Evolutionary conservation across 2,329 filamentous ascomycete species (phyloP).

Genomic region (Trichocomaceae sp.): DNA sequence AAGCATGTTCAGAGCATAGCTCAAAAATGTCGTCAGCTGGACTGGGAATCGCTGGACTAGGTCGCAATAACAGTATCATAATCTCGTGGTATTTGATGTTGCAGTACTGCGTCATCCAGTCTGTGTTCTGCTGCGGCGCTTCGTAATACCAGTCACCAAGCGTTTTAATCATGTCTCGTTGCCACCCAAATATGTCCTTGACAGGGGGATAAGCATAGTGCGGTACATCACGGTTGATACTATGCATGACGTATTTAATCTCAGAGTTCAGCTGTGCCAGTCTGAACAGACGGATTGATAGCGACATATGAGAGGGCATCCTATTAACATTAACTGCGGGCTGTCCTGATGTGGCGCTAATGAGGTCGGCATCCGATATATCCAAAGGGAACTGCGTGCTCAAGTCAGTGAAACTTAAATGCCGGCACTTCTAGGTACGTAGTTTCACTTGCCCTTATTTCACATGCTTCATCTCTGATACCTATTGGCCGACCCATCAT

Average conservation of each 20-base stretch:
- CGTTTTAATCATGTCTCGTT: slow-evolving; percentile 35
- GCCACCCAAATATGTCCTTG: slow-evolving; percentile 43
- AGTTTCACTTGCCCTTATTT: slow-evolving; percentile 39
- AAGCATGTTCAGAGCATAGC: slow-evolving; percentile 41
- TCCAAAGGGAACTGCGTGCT: not conserved
- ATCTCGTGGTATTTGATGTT: slow-evolving; percentile 45
- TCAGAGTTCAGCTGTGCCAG: slow-evolving; percentile 46
- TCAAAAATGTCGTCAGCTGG: slow-evolving; percentile 38
- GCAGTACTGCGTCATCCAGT: slow-evolving; percentile 27
- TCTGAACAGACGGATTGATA: slow-evolving; percentile 45
- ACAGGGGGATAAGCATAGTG: slow-evolving; percentile 46
- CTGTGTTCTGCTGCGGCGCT: not conserved
- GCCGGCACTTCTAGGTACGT: not conserved
- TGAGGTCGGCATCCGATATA: slow-evolving; percentile 3
- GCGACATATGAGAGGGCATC: slow-evolving; percentile 31
- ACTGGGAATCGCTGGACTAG: slow-evolving; percentile 47
- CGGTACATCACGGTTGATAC: slow-evolving; percentile 43
- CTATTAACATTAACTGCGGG: not conserved
- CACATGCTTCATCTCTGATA: slow-evolving; percentile 50
- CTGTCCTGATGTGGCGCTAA: not conserved
- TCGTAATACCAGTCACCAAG: slow-evolving; percentile 36
- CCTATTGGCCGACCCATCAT: slow-evolving; percentile 54
- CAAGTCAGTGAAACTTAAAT: not conserved
- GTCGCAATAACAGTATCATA: slow-evolving; percentile 46
- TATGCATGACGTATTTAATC: slow-evolving; percentile 53